Evolutionary conservation across 345 rosid species (phyloP).

Genomic region (Clausena lansium): DNA sequence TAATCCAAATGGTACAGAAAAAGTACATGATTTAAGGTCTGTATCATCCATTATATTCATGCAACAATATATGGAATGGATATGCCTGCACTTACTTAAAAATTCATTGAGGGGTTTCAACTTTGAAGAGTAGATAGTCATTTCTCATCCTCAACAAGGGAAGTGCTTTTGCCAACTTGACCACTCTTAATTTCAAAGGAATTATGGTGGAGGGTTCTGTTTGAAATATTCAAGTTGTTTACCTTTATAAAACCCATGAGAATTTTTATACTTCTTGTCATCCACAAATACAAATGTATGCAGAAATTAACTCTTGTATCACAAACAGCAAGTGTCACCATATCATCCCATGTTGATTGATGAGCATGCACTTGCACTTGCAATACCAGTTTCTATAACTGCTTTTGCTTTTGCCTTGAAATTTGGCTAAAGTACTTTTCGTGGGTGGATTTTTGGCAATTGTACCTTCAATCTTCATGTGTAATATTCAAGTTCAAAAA

Average conservation of each 20-base stretch:
- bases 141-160: slow-evolving; percentile 13
- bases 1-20: slow-evolving; percentile 20
- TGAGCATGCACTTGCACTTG: background rate
- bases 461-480: background rate
- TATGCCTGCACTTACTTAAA: background rate
- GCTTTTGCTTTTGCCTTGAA: background rate
- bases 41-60: background rate
- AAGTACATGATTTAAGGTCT: slow-evolving; percentile 20
- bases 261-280: background rate
- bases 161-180: slow-evolving; percentile 28
- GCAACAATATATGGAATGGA: slow-evolving; percentile 1
- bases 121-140: background rate
- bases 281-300: background rate
- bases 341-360: background rate
- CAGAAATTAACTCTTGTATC: background rate
- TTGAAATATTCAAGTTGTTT: slow-evolving; percentile 8
- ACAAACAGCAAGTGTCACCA: slow-evolving; percentile 4
- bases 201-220: slow-evolving; percentile 14
- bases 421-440: background rate
- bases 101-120: slow-evolving; percentile 1
- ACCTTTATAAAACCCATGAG: background rate
- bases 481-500: background rate
- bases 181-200: background rate
- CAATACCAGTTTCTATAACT: background rate
- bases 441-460: background rate